These are phyloP conservation scores for Aureobasidium sp. DNA, from an alignment of 2,329 filamentous ascomycete genomes.

Conservation along the genomic window DNA sequence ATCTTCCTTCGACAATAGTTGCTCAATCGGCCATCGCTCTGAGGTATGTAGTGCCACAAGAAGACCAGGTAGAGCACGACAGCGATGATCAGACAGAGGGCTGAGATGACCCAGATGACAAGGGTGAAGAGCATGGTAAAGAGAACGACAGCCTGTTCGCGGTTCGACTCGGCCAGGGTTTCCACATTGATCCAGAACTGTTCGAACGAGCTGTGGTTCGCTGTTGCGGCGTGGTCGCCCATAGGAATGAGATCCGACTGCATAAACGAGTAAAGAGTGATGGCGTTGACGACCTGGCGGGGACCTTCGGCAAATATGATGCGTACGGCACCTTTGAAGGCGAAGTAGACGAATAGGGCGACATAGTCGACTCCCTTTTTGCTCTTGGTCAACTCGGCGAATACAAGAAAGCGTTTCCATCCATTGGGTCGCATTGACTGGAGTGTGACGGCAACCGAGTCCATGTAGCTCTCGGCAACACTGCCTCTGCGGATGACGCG, in stretches of 20 bases:
- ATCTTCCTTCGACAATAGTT: constrained; percentile 90
- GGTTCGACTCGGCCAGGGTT: constrained; percentile 63
- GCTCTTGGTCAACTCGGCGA: constrained; percentile 82
- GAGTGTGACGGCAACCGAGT: constrained; percentile 75
- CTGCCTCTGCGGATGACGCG: constrained; percentile 78
- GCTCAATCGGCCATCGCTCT: constrained; percentile 68
- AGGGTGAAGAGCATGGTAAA: constrained; percentile 90
- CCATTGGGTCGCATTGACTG: constrained; percentile 78
- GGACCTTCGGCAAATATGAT: constrained; percentile 87
- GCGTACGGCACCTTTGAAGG: constrained; percentile 75
- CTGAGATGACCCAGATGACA: constrained; percentile 78
- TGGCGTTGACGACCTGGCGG: constrained; percentile 80
- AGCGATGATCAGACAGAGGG: constrained; percentile 65
- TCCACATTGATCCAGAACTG: constrained; percentile 81
- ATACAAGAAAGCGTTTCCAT: constrained; percentile 86
- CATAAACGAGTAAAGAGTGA: constrained; percentile 83
- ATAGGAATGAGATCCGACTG: constrained; percentile 62
- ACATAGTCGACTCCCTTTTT: constrained; percentile 87
- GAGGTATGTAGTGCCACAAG: constrained; percentile 85
- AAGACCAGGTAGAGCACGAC: constrained; percentile 78
- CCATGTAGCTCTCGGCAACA: constrained; percentile 85
- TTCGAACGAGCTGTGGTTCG: constrained; percentile 57
- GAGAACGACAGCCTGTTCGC: constrained; percentile 73
- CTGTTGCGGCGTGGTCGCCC: constrained; percentile 44
- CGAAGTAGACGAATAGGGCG: constrained; percentile 86